Base-by-base conservation (phyloP, 305 asterid genomes). In the Solanum hybrid region DNA sequence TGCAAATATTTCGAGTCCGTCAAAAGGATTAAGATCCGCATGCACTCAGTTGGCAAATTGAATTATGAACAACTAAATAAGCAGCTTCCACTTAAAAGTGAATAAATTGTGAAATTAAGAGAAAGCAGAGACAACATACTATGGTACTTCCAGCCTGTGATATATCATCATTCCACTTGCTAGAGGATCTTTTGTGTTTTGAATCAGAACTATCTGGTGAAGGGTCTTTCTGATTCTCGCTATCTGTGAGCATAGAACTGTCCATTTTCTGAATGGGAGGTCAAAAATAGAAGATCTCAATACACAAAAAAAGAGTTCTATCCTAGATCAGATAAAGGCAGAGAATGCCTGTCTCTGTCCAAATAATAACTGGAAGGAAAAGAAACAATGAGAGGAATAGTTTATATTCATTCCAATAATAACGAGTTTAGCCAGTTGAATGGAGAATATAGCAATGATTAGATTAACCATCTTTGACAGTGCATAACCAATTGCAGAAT, bases 141-240 rank as follows among this genome's bases (percentile, higher is more conserved):
- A 94, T 92, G 92, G 95, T 89, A 95, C 98, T 96, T 93, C 98
- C 97, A 92, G 95, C 95, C 94, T 95, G 98, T 89, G 99, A 96
- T 90, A 92, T 88, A 90, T 96, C 98, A 93, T 96, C 99, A 94
- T 95, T 96, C 96, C 96, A 96, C 92, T 94, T 95, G 98, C 96
- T 93, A 91, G 95, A 97, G 93, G 96, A 93, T 93, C 98, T 94
- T 94, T 92, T 92, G 74, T 57, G 86, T 33, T 88, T 88, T 33
- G 86, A 88, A 51, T 82, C 90, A 88, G 90, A 88, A 88, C 87
- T 78, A 57, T 89, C 87, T 79, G 98, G 92, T 86, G 92, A 88
- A 89, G 94, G 93, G 92, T 94, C 95, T 89, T 94, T 94, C 92
- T 89, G 93, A 93, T 93, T 94, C 92, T 95, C 95, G 86, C 96